These are phyloP conservation scores for Leonotis leonurus DNA, from an alignment of 257 asterid genomes.

Conservation along the genomic window DNA sequence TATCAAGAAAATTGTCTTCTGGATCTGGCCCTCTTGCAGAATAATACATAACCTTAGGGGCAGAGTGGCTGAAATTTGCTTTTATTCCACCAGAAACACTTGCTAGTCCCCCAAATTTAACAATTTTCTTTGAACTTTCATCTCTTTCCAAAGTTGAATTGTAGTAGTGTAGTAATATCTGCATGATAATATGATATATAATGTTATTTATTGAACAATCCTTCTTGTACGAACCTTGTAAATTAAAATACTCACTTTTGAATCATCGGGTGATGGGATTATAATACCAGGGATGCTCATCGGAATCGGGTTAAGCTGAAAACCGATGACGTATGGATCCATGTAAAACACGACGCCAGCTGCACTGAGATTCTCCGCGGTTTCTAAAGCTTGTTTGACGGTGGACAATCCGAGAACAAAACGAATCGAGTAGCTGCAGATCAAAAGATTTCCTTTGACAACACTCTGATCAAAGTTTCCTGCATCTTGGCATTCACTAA, in stretches of 20 bases:
- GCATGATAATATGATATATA: constrained; percentile 26
- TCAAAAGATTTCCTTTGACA: constrained; percentile 70
- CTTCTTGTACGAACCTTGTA: not conserved
- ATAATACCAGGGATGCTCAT: constrained; percentile 84
- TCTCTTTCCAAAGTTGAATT: constrained; percentile 68
- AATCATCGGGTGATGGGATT: constrained; percentile 80
- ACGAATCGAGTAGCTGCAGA: constrained; percentile 97
- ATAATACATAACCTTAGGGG: constrained; percentile 88
- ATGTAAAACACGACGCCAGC: constrained; percentile 88
- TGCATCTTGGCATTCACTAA: constrained; percentile 89
- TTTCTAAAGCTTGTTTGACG: constrained; percentile 74
- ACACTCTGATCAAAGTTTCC: constrained; percentile 48
- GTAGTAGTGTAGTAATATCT: constrained; percentile 76
- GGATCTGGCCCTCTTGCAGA: constrained; percentile 99
- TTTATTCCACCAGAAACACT: constrained; percentile 70
- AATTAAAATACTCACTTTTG: constrained; percentile 56
- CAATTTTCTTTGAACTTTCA: constrained; percentile 44
- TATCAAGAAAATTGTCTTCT: constrained; percentile 57
- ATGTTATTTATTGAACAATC: not conserved
- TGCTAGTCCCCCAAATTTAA: constrained; percentile 75
- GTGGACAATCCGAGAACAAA: constrained; percentile 95
- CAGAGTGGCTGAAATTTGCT: constrained; percentile 71
- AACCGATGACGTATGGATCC: constrained; percentile 93
- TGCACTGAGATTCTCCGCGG: constrained; percentile 76
- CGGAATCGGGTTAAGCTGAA: constrained; percentile 84